phyloP scores from a whole-genome alignment of 768 basidiomycete genomes.

The Kondoa malvinella region DNA sequence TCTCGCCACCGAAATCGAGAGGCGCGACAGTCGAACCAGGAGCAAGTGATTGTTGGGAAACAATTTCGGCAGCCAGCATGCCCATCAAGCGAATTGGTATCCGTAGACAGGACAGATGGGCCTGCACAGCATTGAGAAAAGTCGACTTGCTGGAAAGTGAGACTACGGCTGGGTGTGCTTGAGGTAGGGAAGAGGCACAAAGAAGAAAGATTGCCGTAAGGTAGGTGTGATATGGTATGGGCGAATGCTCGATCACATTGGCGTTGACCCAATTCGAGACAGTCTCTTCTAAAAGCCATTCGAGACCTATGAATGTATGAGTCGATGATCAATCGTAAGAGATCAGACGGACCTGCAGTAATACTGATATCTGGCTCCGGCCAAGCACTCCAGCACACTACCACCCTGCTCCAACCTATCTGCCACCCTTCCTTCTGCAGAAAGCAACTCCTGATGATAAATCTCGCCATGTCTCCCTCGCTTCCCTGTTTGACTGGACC shows the following conservation, averaged over 20 bases:
- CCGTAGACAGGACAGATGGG: constrained; percentile 65
- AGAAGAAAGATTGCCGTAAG: not conserved
- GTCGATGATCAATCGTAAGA: no score
- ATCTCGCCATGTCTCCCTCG: not conserved
- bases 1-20: constrained; percentile 50
- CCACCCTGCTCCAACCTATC: not conserved
- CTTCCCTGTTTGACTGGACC: not conserved
- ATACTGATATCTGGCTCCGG: no score
- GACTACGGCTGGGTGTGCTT: not conserved
- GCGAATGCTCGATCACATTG: not conserved
- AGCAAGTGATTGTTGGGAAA: constrained; percentile 34
- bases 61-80: constrained; percentile 74
- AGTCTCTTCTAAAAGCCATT: not conserved
- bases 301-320: no score
- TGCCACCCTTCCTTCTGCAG: constrained; percentile 5
- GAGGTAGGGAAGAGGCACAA: not conserved
- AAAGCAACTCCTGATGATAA: not conserved
- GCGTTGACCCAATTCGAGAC: not conserved
- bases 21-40: constrained; percentile 47
- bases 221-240: not conserved
- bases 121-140: constrained; percentile 52
- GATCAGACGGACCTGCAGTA: no score
- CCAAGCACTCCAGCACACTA: not conserved
- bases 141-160: constrained; percentile 29
- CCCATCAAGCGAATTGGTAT: constrained; percentile 63